Evolutionary conservation across 1,284 basidiomycete species (phyloP), one percentile per base, ranked within the genome.

Genomic region (Taiwanofungus camphoratus): DNA sequence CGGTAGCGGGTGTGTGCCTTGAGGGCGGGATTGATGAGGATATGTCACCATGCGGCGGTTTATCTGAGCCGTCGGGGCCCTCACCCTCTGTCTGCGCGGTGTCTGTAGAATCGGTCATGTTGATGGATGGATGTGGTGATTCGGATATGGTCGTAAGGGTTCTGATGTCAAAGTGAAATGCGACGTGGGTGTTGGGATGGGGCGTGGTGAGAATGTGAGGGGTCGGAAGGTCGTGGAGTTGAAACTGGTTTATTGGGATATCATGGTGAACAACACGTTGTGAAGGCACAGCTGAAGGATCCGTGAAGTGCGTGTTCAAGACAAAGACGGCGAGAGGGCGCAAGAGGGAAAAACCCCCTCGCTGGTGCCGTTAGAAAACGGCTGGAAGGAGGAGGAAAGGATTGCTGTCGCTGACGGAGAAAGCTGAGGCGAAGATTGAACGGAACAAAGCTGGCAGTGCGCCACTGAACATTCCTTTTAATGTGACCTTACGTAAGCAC

Each of bases 71-170:
- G 56, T 82, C 78, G 40, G 70, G 64, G 43, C 70, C 68, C 51
- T 82, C 79, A 46, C 70, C 69, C 54, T 81, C 78, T 41, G 71
- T 64, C 56, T 74, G 73, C 20, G 74, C 55, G 33, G 77, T 67
- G 50, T 80, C 60, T 23, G 49, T 51, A 19, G 56, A 51, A 39
- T 56, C 56, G 36, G 49, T 36, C 38, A 48, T 48, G 37, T 50
- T 45, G 50, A 51, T 53, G 38, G 27, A 11, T 21, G 40, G 36
- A 45, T 37, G 41, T 16, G 24, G 22, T 44, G 46, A 42, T 44
- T 44, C 48, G 42, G 40, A 36, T 27, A 31, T 35, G 39, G 31
- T 39, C 43, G 47, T 45, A 23, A 51, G 38, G 33, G 41, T 30
- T 35, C 48, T 36, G 44, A 41, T 26, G 41, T 41, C 13, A 33